Evolutionary conservation across 169 alveolate species (phyloP).

Genomic region (Plasmodium coatneyi): DNA sequence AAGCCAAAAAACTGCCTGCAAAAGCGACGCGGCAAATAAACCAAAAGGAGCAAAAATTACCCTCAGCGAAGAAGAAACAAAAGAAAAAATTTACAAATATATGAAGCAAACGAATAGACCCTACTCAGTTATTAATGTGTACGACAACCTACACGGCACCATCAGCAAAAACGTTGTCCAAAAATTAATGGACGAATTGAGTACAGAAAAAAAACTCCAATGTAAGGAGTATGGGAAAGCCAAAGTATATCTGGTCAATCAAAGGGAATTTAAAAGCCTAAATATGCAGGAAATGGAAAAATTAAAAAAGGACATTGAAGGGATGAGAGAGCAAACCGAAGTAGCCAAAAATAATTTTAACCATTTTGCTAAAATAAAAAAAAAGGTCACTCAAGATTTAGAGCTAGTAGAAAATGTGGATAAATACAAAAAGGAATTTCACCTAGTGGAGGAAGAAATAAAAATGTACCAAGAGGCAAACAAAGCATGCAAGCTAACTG

Average conservation of each 20-base stretch:
- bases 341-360: constrained; percentile 25
- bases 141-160: constrained; percentile 83
- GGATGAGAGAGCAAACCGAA: constrained; percentile 31
- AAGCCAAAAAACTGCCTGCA: not conserved
- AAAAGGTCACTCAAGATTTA: constrained; percentile 49
- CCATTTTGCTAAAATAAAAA: constrained; percentile 52
- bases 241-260: constrained; percentile 85
- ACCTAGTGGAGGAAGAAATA: constrained; percentile 41
- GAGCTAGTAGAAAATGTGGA: constrained; percentile 31
- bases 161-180: constrained; percentile 81
- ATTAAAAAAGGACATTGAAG: constrained; percentile 41
- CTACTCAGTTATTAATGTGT: constrained; percentile 84
- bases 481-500: constrained; percentile 40
- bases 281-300: constrained; percentile 23
- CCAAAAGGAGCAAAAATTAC: constrained; percentile 16
- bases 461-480: constrained; percentile 24
- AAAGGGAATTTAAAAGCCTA: constrained; percentile 76
- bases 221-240: constrained; percentile 89
- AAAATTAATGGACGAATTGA: constrained; percentile 83
- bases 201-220: constrained; percentile 78
- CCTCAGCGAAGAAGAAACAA: constrained; percentile 64
- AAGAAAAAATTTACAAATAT: constrained; percentile 81
- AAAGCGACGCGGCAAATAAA: constrained; percentile 3
- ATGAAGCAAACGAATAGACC: constrained; percentile 88
- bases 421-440: constrained; percentile 17